A percentile compares a stretch with the other conserved stretches of the same genome.
These are phyloP conservation scores for Anacardium occidentale DNA, from an alignment of 345 rosid species.

Conservation along the genomic window DNA sequence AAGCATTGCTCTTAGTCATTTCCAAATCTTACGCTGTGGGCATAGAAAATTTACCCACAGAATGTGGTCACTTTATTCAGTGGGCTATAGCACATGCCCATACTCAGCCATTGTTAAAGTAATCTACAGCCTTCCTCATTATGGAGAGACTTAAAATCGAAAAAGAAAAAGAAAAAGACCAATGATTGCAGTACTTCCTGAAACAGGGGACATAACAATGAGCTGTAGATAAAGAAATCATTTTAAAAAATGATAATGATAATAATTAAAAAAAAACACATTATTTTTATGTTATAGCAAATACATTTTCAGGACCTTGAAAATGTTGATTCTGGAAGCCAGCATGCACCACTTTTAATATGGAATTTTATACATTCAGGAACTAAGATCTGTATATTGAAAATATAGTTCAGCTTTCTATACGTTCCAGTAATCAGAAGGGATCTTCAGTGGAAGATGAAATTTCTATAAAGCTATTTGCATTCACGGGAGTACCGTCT, in stretches of 20 bases:
- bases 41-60: background rate
- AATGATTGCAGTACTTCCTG: background rate
- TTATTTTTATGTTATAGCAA: background rate
- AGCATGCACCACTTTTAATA: constrained; percentile 7
- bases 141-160: background rate
- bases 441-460: constrained; percentile 69
- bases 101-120: background rate
- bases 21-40: background rate
- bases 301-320: constrained; percentile 55
- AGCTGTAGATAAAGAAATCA: background rate
- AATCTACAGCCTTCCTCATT: background rate
- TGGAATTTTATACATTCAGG: constrained; percentile 9
- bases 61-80: background rate
- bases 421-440: constrained; percentile 92
- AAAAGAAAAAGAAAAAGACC: background rate
- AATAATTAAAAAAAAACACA: too few relatives aligned
- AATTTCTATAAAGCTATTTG: constrained; percentile 61
- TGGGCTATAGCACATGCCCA: background rate
- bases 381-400: background rate
- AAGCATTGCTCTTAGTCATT: too few relatives aligned
- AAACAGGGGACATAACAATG: background rate
- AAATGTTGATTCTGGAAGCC: constrained; percentile 79
- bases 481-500: constrained; percentile 80
- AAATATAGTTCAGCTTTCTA: constrained; percentile 14
- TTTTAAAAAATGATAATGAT: background rate